Conservation (phyloP, 192 early-diverging fungal genomes). For the Podila epicladia region DNA sequence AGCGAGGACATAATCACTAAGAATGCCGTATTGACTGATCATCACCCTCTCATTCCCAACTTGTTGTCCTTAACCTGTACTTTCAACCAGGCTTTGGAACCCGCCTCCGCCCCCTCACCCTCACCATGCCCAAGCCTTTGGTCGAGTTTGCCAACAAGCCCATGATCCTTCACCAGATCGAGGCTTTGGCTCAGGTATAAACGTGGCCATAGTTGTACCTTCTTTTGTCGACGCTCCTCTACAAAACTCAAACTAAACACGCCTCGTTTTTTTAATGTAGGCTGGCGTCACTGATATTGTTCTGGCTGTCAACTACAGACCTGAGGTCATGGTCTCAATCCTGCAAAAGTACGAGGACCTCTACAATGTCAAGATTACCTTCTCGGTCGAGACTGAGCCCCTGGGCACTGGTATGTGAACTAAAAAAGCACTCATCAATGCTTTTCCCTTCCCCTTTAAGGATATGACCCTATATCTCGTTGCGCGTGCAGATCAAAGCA, state of each 20-base stretch:
- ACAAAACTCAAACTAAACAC: too few species aligned
- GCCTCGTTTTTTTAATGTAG: conserved; percentile 54
- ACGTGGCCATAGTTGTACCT: not conserved
- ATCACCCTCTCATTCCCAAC: not conserved
- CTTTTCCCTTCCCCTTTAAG: not conserved
- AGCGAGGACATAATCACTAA: too few species aligned
- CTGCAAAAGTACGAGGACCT: conserved; percentile 95
- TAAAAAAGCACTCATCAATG: not conserved
- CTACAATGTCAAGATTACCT: conserved; percentile 93
- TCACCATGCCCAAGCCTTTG: conserved; percentile 96
- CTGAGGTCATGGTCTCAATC: conserved; percentile 95
- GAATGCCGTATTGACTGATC: not conserved
- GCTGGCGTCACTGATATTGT: conserved; percentile 98
- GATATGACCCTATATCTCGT: not conserved
- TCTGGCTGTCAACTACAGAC: conserved; percentile 98
- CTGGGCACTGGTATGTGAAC: conserved; percentile 80
- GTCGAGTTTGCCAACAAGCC: conserved; percentile 99
- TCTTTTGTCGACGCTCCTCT: too few species aligned
- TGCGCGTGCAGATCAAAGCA: too few species aligned
- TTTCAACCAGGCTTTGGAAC: conserved; percentile 88
- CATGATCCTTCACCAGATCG: conserved; percentile 99
- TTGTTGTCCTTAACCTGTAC: not conserved
- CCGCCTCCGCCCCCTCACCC: conserved; percentile 94
- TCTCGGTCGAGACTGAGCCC: conserved; percentile 97
- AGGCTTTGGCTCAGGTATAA: conserved; percentile 92